Conservation (phyloP, 2,329 filamentous ascomycete genomes). For the Penicillium concentricum region DNA sequence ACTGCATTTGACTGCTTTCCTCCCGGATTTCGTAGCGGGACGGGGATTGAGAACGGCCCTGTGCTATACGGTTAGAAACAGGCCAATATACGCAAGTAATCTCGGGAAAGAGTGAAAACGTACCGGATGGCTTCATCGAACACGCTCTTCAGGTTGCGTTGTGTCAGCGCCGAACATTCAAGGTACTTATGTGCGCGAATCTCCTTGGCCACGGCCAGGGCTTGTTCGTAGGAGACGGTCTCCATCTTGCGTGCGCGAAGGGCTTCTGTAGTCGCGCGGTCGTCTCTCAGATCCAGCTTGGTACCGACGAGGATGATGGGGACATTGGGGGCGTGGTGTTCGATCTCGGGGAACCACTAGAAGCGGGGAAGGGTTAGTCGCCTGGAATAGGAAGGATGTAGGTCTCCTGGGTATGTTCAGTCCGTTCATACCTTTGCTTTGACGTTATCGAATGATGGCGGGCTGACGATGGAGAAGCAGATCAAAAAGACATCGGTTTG, state of each 20-base stretch:
- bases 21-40: slow-evolving; percentile 46
- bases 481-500: slow-evolving; percentile 98
- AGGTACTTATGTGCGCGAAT: slow-evolving; percentile 97
- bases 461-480: slow-evolving; percentile 97
- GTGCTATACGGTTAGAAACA: not conserved
- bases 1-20: slow-evolving; percentile 38
- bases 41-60: slow-evolving; percentile 52
- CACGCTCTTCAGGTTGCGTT: slow-evolving; percentile 95
- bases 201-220: slow-evolving; percentile 82
- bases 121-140: slow-evolving; percentile 99
- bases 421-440: slow-evolving; percentile 76
- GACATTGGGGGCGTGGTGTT: slow-evolving; percentile 91
- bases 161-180: slow-evolving; percentile 94
- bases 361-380: slow-evolving; percentile 8
- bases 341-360: slow-evolving; percentile 96
- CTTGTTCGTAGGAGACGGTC: slow-evolving; percentile 93
- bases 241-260: slow-evolving; percentile 92
- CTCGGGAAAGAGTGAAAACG: slow-evolving; percentile 33
- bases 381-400: not conserved
- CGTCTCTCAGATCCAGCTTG: slow-evolving; percentile 93
- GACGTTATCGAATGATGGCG: slow-evolving; percentile 97
- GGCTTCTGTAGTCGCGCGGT: slow-evolving; percentile 75
- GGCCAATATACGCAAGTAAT: not conserved
- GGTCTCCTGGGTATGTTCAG: not conserved
- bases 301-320: slow-evolving; percentile 97